phyloP scores from a whole-genome alignment of 2,329 filamentous ascomycete species.

The Eutypella sp. region DNA sequence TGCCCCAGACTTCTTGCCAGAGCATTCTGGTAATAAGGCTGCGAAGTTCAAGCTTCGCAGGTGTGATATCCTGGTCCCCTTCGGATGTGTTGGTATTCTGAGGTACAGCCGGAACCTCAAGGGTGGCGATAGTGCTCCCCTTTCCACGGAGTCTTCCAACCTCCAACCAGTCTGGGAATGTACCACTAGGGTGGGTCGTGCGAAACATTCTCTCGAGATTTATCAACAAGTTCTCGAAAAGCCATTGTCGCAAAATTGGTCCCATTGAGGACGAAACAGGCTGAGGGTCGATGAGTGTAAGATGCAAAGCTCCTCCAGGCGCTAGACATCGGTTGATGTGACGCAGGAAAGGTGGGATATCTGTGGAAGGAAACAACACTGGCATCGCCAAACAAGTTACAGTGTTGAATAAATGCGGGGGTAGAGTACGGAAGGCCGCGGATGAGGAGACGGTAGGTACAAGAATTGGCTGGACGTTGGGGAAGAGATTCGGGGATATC shows the following conservation, averaged over 20 bases:
- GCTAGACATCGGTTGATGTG: slow-evolving; percentile 53
- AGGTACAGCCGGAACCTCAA: slow-evolving; percentile 44
- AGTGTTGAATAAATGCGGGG: slow-evolving; percentile 39
- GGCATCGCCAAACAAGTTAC: slow-evolving; percentile 53
- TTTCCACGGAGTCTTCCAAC: slow-evolving; percentile 47
- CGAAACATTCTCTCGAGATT: slow-evolving; percentile 55
- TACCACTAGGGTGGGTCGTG: slow-evolving; percentile 53
- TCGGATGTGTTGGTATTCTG: slow-evolving; percentile 13
- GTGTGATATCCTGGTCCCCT: slow-evolving; percentile 22
- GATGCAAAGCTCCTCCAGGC: slow-evolving; percentile 50
- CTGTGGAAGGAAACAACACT: slow-evolving; percentile 49
- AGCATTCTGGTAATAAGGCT: slow-evolving; percentile 51
- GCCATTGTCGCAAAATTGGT: slow-evolving; percentile 53
- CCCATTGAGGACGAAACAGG: slow-evolving; percentile 53
- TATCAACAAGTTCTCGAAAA: slow-evolving; percentile 54
- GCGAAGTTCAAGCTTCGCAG: slow-evolving; percentile 42
- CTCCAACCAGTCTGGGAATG: slow-evolving; percentile 55
- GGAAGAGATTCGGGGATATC: slow-evolving; percentile 35
- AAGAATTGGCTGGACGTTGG: slow-evolving; percentile 28
- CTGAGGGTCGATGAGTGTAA: slow-evolving; percentile 59
- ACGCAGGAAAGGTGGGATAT: slow-evolving; percentile 51
- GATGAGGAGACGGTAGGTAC: slow-evolving; percentile 26
- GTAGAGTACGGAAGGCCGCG: slow-evolving; percentile 30
- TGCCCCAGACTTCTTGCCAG: slow-evolving; percentile 58
- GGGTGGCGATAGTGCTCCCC: slow-evolving; percentile 42